Evolutionary conservation across 352 stramenopile genomes (phyloP).

Genomic region (Phytopythium boreale): DNA sequence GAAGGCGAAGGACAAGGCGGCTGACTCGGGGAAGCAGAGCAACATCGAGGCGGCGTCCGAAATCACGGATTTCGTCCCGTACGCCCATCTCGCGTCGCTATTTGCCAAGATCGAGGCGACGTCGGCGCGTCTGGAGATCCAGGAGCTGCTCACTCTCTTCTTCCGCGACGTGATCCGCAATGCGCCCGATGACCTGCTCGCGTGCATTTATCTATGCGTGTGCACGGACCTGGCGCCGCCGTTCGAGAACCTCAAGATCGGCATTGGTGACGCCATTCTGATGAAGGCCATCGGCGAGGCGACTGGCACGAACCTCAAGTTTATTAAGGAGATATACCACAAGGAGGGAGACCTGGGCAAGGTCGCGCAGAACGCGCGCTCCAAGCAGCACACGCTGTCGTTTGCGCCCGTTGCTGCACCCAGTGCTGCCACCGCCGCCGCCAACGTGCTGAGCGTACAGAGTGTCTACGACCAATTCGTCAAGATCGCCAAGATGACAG

Average conservation of each 20-base stretch:
- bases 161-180: conserved; percentile 77
- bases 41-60: not conserved
- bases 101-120: conserved; percentile 79
- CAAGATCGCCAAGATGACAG: conserved; percentile 94
- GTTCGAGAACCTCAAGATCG: conserved; percentile 98
- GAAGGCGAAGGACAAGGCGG: conserved; percentile 8
- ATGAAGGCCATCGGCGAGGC: conserved; percentile 97
- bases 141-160: conserved; percentile 84
- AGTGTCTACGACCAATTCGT: conserved; percentile 89
- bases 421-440: conserved; percentile 52
- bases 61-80: conserved; percentile 24
- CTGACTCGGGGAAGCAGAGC: conserved; percentile 6
- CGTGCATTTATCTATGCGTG: conserved; percentile 90
- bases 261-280: conserved; percentile 97
- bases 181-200: conserved; percentile 80
- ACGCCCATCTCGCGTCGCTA: conserved; percentile 58
- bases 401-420: conserved; percentile 49
- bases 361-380: conserved; percentile 93
- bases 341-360: conserved; percentile 96
- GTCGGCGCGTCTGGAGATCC: conserved; percentile 75
- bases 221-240: conserved; percentile 92
- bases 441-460: conserved; percentile 84
- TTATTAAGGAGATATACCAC: conserved; percentile 96
- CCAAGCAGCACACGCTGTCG: conserved; percentile 92
- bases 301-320: conserved; percentile 86